phyloP scores from a whole-genome alignment of 768 basidiomycete species.

The Amanita pallidorosea region DNA sequence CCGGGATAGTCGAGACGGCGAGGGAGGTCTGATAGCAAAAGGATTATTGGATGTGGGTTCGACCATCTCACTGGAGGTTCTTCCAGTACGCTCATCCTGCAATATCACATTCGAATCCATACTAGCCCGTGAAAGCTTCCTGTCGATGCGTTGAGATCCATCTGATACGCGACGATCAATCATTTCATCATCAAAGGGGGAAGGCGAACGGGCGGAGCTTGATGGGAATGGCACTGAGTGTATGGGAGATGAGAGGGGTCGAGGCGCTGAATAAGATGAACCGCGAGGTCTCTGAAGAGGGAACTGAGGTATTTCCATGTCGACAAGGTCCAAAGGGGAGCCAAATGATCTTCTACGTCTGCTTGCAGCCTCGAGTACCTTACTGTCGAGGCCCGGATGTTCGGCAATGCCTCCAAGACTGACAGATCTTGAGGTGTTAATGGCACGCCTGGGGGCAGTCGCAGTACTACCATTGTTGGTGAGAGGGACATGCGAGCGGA shows the following conservation, averaged over 20 bases:
- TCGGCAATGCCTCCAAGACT: constrained; percentile 35
- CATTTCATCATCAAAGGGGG: constrained; percentile 16
- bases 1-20: constrained; percentile 55
- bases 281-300: constrained; percentile 38
- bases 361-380: constrained; percentile 1
- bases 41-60: constrained; percentile 45
- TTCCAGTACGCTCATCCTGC: constrained; percentile 19
- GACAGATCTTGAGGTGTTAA: constrained; percentile 44
- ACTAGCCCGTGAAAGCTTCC: constrained; percentile 36
- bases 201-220: constrained; percentile 38
- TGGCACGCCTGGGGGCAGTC: constrained; percentile 22
- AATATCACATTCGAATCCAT: constrained; percentile 36
- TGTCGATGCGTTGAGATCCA: constrained; percentile 3
- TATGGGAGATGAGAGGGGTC: constrained; percentile 23
- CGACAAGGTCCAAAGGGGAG: constrained; percentile 43
- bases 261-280: constrained; percentile 36
- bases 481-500: constrained; percentile 31
- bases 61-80: constrained; percentile 31
- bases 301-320: constrained; percentile 28
- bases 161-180: constrained; percentile 1
- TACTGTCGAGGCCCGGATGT: neutral
- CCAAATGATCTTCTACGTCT: constrained; percentile 47
- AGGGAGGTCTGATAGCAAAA: constrained; percentile 58
- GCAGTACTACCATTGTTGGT: constrained; percentile 27
- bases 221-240: constrained; percentile 57